Base-by-base conservation (phyloP, 176 grass and related monocot genomes). In the Phragmites australis region DNA sequence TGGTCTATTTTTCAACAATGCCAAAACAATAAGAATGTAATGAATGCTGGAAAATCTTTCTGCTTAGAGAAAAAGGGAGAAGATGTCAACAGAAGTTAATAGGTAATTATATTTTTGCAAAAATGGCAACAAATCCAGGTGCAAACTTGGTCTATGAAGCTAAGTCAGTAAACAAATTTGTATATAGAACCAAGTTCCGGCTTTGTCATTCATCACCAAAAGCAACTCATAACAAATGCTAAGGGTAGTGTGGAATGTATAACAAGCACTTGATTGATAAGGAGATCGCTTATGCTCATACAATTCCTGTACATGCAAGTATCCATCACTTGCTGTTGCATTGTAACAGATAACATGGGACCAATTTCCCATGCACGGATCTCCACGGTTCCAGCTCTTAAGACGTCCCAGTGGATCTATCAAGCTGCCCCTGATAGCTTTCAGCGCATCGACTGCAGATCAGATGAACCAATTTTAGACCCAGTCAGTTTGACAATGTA, bases 261-360 rank as follows among this genome's bases (percentile, higher is more conserved):
- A 81, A 63, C n/a, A 89, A 79, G 32, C 25, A 37, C 13, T 63
- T 21, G 8, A 75, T 65, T 81, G 56, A 72, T 49, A 82, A 60
- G 58, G 56, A 80, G 56, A 84, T 67, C 23, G 81, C 18, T 73
- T 74, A 80, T 78, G 55, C 18, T 51, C 92, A 40, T 94, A 98
- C 95, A 98, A 81, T 93, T 98, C 95, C 60, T 75, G n/a, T 78
- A 98, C 70, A 80, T 94, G 95, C 44, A 89, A 40, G 81, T 94
- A 98, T 68, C 88, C 95, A 85, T 97, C 85, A 15, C 10, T 54
- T 22, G 72, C 22, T 77, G 89, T 81, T 66, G 17, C 74, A 63
- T 98, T 98, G 52, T 97, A 58, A 65, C 95, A 98, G 74, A 93
- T 77, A 69, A 98, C 84, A 57, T 71, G 89, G 22, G 90, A 83